Evolutionary conservation across 1,284 basidiomycete genomes (phyloP).

Genomic region (Sporisorium iseilematis-ciliati): DNA sequence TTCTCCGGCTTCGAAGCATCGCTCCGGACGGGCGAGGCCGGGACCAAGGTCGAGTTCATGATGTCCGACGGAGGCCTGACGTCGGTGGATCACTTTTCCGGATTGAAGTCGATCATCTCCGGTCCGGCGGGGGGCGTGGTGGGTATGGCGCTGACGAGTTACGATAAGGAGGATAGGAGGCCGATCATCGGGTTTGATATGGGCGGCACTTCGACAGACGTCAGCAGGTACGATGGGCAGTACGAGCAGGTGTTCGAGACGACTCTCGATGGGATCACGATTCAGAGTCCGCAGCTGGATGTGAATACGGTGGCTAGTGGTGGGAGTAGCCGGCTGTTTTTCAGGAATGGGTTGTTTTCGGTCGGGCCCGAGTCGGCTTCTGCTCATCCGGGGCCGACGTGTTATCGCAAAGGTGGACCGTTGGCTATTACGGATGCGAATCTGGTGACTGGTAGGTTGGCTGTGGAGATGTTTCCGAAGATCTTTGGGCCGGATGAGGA

Average conservation of each 20-base stretch:
- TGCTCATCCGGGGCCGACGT: constrained; percentile 67
- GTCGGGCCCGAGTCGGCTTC: constrained; percentile 67
- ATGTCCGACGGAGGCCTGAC: constrained; percentile 79
- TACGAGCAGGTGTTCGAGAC: constrained; percentile 92
- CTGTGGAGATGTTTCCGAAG: constrained; percentile 76
- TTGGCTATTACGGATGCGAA: constrained; percentile 69
- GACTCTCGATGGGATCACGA: constrained; percentile 87
- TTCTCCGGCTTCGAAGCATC: constrained; percentile 86
- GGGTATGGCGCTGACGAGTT: constrained; percentile 85
- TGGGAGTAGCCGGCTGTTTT: constrained; percentile 65
- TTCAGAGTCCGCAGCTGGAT: constrained; percentile 82
- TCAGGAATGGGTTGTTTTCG: constrained; percentile 66
- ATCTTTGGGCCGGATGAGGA: constrained; percentile 89
- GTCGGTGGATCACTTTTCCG: constrained; percentile 85
- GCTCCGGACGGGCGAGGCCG: constrained; percentile 72
- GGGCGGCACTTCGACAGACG: constrained; percentile 87
- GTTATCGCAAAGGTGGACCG: constrained; percentile 68
- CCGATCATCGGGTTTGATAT: constrained; percentile 76
- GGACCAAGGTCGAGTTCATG: constrained; percentile 69
- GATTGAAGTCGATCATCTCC: constrained; percentile 86
- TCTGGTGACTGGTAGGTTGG: constrained; percentile 65
- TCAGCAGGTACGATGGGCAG: constrained; percentile 85
- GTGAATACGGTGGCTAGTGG: constrained; percentile 69
- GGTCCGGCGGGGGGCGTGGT: constrained; percentile 91
- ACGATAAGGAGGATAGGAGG: constrained; percentile 77